phyloP scores from a whole-genome alignment of 2,329 filamentous ascomycete genomes.

The Cryphonectria radicalis region DNA sequence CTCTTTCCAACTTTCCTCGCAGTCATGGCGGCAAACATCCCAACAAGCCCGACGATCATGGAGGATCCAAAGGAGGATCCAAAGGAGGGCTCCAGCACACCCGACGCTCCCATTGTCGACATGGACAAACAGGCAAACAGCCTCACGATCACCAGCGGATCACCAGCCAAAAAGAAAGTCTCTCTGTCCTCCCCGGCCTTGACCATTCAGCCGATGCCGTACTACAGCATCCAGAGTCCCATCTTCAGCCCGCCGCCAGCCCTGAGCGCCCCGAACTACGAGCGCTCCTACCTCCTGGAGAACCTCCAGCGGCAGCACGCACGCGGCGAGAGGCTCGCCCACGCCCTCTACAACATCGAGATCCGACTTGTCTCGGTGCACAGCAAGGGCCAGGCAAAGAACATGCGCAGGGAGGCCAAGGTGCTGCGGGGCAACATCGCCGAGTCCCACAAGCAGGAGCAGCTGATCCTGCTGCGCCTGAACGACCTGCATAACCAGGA shows the following conservation, averaged over 20 bases:
- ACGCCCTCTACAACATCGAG: constrained; percentile 44
- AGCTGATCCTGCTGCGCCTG: constrained; percentile 49
- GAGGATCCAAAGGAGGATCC: background rate
- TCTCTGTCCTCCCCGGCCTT: background rate
- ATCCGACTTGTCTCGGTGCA: constrained; percentile 31
- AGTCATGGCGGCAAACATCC: constrained; percentile 5
- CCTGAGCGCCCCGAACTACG: constrained; percentile 48
- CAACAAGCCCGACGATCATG: constrained; percentile 8
- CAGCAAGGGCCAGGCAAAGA: constrained; percentile 27
- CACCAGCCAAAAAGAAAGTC: background rate
- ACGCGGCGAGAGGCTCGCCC: constrained; percentile 44
- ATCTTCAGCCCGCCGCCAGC: constrained; percentile 45
- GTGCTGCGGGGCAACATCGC: constrained; percentile 48
- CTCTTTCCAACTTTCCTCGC: background rate
- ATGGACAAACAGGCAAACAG: background rate
- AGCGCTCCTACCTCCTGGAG: constrained; percentile 51
- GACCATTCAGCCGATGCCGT: constrained; percentile 8
- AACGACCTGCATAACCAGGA: constrained; percentile 55
- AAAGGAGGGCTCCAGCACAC: background rate
- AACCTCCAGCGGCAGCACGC: constrained; percentile 47
- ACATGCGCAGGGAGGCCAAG: constrained; percentile 46
- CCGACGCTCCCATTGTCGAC: background rate
- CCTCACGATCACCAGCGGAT: background rate
- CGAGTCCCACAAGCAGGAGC: constrained; percentile 52
- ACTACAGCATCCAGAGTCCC: constrained; percentile 15